Percentiles rank a stretch among this genome's conserved stretches.
Evolutionary conservation across 2,329 filamentous ascomycete genomes (phyloP).

Genomic region (Arthrobotrys sinensis): DNA sequence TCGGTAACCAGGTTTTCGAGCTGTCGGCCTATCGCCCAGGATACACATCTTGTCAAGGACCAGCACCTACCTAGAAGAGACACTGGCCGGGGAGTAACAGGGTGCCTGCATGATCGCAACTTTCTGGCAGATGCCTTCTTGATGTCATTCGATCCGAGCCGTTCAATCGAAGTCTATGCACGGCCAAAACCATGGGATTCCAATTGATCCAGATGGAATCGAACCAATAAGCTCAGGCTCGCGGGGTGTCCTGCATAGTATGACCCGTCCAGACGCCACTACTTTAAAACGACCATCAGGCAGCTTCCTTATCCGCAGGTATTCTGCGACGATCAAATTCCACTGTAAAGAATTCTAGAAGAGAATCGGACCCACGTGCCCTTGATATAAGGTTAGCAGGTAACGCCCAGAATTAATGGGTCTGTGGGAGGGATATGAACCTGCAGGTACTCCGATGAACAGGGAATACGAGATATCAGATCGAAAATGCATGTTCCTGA

Average conservation of each 20-base stretch:
- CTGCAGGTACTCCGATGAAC: constrained; percentile 6
- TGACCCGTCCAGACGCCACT: neutral
- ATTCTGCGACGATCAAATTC: constrained; percentile 15
- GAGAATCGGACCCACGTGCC: constrained; percentile 27
- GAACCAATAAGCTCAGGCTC: neutral
- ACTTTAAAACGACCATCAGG: neutral
- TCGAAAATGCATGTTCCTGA: constrained; percentile 1
- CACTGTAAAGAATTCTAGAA: neutral
- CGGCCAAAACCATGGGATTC: neutral
- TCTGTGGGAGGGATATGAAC: neutral
- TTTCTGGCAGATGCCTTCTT: constrained; percentile 26
- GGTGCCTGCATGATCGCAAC: neutral
- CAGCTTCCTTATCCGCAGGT: constrained; percentile 11
- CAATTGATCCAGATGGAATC: neutral
- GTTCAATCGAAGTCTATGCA: constrained; percentile 8
- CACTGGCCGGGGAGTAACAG: neutral
- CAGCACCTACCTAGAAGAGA: constrained; percentile 22
- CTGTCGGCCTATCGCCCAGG: neutral
- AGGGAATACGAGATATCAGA: neutral
- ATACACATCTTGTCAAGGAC: neutral
- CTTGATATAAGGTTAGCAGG: constrained; percentile 21
- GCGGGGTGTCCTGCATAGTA: neutral
- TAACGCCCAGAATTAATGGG: neutral
- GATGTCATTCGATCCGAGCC: constrained; percentile 39
- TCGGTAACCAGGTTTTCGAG: constrained; percentile 5